Percentiles rank a stretch among this genome's conserved stretches.
phyloP scores from a whole-genome alignment of 179 eudicot species.

The Spinacia oleracea region DNA sequence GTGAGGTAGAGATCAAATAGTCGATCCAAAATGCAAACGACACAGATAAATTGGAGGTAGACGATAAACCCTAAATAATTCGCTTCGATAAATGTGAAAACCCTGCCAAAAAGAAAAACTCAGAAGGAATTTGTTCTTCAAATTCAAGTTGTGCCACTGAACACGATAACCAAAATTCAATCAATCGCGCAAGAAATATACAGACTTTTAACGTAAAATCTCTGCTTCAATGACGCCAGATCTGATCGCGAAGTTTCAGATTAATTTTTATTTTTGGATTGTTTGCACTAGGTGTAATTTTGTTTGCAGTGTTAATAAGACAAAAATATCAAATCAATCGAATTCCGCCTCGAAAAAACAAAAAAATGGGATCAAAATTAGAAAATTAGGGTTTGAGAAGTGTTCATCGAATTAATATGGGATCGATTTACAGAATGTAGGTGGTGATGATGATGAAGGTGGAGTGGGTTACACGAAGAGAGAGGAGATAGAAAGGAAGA shows the following conservation, averaged over 20 bases:
- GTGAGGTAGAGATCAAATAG: background rate
- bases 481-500: background rate
- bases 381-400: constrained; percentile 7
- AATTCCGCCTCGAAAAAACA: background rate
- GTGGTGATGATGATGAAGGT: constrained; percentile 6
- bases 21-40: background rate
- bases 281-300: background rate
- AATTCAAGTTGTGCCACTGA: background rate
- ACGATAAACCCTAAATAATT: constrained; percentile 7
- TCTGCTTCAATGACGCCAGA: constrained; percentile 12
- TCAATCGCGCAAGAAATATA: background rate
- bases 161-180: constrained; percentile 5
- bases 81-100: constrained; percentile 8
- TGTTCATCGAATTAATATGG: background rate
- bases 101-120: background rate
- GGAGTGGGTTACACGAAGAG: constrained; percentile 21
- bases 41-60: background rate
- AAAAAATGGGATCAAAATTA: background rate
- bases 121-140: background rate
- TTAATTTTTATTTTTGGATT: background rate
- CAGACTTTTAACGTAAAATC: background rate
- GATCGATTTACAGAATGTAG: background rate
- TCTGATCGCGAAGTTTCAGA: constrained; percentile 18
- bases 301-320: background rate
- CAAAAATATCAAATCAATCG: background rate